phyloP scores from a whole-genome alignment of 306 rosid genomes.

The Rubus parviflorus region DNA sequence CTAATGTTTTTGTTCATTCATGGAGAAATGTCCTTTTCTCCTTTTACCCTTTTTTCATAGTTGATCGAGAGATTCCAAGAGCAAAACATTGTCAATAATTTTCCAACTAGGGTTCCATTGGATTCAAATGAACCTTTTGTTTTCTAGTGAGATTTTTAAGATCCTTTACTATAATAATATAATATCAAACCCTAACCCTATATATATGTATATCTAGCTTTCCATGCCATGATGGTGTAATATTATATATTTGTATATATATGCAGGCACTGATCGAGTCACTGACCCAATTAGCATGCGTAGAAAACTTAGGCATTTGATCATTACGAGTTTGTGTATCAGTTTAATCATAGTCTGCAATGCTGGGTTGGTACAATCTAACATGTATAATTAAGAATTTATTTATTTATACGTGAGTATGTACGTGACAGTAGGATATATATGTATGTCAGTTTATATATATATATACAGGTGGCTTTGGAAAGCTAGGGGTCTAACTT shows the following conservation, averaged over 20 bases:
- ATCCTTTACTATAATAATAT: not conserved
- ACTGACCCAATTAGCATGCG: slow-evolving; percentile 13
- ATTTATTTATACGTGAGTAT: not conserved
- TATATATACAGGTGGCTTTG: not conserved
- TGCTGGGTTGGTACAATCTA: not conserved
- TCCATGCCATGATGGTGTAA: not conserved
- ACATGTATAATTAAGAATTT: not conserved
- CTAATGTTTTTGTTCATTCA: slow-evolving; percentile 28
- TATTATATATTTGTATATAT: not conserved
- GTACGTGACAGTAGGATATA: not conserved
- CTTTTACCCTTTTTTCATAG: slow-evolving; percentile 1
- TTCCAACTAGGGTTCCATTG: not conserved
- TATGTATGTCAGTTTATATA: not conserved
- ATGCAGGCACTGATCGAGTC: not conserved
- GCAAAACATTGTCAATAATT: not conserved
- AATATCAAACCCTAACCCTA: not conserved
- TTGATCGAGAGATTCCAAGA: slow-evolving; percentile 1
- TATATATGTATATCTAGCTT: not conserved
- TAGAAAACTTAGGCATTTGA: not conserved
- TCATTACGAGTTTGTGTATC: not conserved
- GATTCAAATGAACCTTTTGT: slow-evolving; percentile 7
- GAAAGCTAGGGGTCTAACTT: not conserved
- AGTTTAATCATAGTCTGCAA: not conserved
- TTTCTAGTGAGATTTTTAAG: not conserved
- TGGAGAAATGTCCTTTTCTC: slow-evolving; percentile 9